Conservation (phyloP, 139 green algal genomes). For the Gonium pectorale region DNA sequence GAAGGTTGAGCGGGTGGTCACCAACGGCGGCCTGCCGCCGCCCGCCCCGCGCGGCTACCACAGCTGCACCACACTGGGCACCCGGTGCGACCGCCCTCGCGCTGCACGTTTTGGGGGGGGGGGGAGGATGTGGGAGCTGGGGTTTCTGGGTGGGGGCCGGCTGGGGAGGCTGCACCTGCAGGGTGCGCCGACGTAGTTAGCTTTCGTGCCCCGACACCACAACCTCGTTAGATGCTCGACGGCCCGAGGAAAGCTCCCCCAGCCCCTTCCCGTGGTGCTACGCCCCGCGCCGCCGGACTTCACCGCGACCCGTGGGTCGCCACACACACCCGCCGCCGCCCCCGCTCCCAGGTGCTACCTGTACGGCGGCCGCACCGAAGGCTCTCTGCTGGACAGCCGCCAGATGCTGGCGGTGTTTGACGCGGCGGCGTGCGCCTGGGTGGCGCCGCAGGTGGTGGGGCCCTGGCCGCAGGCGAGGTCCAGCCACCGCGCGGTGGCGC, state of each 20-base stretch:
- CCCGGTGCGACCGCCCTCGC: not conserved
- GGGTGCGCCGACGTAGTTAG: not conserved
- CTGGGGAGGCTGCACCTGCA: not conserved
- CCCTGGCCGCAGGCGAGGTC: not conserved
- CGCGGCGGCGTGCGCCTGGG: not conserved
- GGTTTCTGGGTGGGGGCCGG: not conserved
- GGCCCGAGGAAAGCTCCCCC: not conserved
- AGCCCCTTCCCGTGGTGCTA: not conserved
- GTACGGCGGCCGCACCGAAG: slow-evolving; percentile 33
- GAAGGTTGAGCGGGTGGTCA: not conserved
- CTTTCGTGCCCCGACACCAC: not conserved
- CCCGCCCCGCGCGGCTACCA: slow-evolving; percentile 17
- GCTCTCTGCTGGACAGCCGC: not conserved
- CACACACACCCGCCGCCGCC: not conserved
- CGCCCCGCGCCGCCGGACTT: not conserved
- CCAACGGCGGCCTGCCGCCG: not conserved
- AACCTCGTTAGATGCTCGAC: not conserved
- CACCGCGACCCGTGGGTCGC: not conserved
- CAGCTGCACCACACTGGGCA: slow-evolving; percentile 18
- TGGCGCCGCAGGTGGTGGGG: not conserved
- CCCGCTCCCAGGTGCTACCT: slow-evolving; percentile 7
- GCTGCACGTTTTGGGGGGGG: not conserved
- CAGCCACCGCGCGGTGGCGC: slow-evolving; percentile 22
- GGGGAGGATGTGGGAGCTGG: not conserved
- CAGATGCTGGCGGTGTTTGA: slow-evolving; percentile 35